These are phyloP conservation scores for Argentina anserina DNA, from an alignment of 306 rosid species.

Conservation along the genomic window DNA sequence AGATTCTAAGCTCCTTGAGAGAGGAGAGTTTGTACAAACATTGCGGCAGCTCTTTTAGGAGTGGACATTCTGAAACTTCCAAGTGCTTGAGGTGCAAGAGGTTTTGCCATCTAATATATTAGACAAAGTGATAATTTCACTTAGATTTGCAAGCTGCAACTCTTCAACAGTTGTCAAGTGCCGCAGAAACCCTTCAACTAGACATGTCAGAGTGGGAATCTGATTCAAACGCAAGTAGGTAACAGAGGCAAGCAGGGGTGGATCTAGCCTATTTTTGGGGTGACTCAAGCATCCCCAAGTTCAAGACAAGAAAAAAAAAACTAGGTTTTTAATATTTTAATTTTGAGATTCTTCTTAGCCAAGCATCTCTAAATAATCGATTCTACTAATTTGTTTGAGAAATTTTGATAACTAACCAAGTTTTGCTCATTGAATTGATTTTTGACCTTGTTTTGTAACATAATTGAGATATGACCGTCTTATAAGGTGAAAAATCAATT, in stretches of 20 bases:
- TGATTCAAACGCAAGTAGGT: slow-evolving; percentile 28
- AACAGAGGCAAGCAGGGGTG: slow-evolving; percentile 26
- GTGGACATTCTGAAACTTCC: slow-evolving; percentile 31
- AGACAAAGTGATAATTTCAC: slow-evolving; percentile 24
- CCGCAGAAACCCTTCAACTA: slow-evolving; percentile 21
- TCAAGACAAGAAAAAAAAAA: too few species aligned
- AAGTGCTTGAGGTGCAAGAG: slow-evolving; percentile 24
- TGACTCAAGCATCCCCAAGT: too few species aligned
- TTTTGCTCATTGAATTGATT: too few species aligned
- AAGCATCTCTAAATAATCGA: too few species aligned
- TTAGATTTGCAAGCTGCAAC: slow-evolving; percentile 22
- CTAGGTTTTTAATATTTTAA: too few species aligned
- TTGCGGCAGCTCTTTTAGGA: slow-evolving; percentile 22
- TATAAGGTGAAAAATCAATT: too few species aligned
- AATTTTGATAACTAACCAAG: too few species aligned
- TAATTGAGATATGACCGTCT: too few species aligned
- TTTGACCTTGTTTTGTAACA: too few species aligned
- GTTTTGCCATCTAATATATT: slow-evolving; percentile 25
- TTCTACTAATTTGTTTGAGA: too few species aligned
- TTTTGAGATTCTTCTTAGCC: too few species aligned
- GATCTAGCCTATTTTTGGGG: too few species aligned
- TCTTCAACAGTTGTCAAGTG: slow-evolving; percentile 24
- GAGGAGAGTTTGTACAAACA: slow-evolving; percentile 12
- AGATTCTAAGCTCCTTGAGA: slow-evolving; percentile 26
- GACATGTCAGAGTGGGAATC: slow-evolving; percentile 14